Base-by-base conservation (phyloP, 495 filamentous ascomycete genomes). In the Penicillium salamii region DNA sequence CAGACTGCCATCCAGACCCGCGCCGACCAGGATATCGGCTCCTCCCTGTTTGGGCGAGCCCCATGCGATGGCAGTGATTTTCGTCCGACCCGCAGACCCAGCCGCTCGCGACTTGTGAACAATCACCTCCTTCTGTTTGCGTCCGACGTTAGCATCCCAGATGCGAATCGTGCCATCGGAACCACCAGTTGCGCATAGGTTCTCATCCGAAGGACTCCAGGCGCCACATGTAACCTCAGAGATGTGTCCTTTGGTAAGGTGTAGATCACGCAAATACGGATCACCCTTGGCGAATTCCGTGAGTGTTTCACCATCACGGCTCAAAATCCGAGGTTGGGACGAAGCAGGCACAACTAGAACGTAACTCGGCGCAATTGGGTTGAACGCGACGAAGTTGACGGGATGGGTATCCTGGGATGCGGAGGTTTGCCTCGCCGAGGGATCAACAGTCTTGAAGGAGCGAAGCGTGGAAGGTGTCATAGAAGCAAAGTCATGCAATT, bases 191-290 rank as follows among this genome's bases (percentile, higher is more conserved):
- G 89, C 90, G 62, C 88, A 91, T 2, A 90, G 52, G 45, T 93
- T 88, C 55, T 77, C 78, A 58, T 97, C 83, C 2, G 82, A 84
- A 3, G 93, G 93, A 67, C 87, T 86, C 93, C 93, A 98, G 31
- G 83, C 84, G 3, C 89, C 93, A 17, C 84, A 85, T 19, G 88
- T 88, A 23, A 95, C 83, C 67, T 95, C 93, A 1, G 91, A 88
- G 32, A 96, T 81, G 62, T 98, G 93, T 0, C 93, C 93, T 61
- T 97, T 97, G 0, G 93, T 98, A 62, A 97, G 89, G 64, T 97
- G 78, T 81, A 96, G 89, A 61, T 98, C 95, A 32, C 93, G 80
- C 47, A 98, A 70, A 62, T 98, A 98, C 92, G 96, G 96, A 61
- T 98, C 93, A 17, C 93, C 93, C 69, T 98, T 98, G 45, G 87